phyloP scores from a whole-genome alignment of 192 early-diverging fungal species.

The Coemansia sp. region DNA sequence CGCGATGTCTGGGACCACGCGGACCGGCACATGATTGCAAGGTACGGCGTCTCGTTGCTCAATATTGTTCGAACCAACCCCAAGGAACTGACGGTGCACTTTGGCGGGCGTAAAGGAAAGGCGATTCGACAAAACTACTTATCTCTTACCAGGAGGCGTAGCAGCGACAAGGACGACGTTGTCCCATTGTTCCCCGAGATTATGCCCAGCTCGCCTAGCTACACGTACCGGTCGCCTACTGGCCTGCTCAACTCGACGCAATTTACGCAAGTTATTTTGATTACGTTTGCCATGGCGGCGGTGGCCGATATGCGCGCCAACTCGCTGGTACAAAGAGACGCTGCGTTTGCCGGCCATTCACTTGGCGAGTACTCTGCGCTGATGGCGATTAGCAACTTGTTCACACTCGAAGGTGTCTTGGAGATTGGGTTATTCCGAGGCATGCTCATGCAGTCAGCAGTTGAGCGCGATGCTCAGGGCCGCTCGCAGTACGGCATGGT shows the following conservation, averaged over 20 bases:
- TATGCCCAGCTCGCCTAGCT: conserved; percentile 66
- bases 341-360: conserved; percentile 89
- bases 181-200: conserved; percentile 53
- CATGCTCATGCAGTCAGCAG: conserved; percentile 95
- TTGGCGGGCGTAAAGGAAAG: conserved; percentile 82
- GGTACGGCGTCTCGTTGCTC: conserved; percentile 86
- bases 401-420: conserved; percentile 76
- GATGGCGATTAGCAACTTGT: conserved; percentile 73
- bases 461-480: conserved; percentile 72
- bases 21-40: conserved; percentile 78
- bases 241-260: conserved; percentile 92
- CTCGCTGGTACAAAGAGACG: conserved; percentile 75
- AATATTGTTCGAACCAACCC: conserved; percentile 90
- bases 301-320: conserved; percentile 86
- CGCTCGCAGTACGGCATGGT: conserved; percentile 93
- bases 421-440: conserved; percentile 94
- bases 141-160: background rate
- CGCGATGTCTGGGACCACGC: conserved; percentile 90
- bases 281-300: conserved; percentile 79
- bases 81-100: conserved; percentile 60
- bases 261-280: conserved; percentile 88
- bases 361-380: conserved; percentile 91
- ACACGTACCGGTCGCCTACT: conserved; percentile 76
- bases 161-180: background rate
- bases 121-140: conserved; percentile 81